Conservation (phyloP, 495 filamentous ascomycete genomes). For the Stereocaulon alpinum region DNA sequence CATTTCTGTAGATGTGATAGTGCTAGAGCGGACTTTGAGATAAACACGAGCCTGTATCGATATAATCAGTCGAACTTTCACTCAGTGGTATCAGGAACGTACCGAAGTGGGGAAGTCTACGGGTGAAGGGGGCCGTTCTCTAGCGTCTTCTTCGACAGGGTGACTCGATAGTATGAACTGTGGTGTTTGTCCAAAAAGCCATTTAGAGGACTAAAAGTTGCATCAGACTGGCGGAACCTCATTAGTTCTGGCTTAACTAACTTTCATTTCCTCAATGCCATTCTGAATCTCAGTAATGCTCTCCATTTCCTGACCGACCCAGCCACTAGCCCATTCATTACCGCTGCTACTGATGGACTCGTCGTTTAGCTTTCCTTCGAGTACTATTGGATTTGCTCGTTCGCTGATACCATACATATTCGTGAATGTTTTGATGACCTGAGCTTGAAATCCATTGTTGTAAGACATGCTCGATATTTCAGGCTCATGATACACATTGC, state of each 20-base stretch:
- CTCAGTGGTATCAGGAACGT: neutral
- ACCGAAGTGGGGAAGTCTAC: conserved; percentile 13
- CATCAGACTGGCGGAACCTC: conserved; percentile 15
- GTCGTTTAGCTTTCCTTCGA: conserved; percentile 22
- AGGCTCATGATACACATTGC: conserved; percentile 54
- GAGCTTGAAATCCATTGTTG: conserved; percentile 29
- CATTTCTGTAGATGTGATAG: conserved; percentile 32
- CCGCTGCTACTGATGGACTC: conserved; percentile 23
- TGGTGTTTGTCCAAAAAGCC: conserved; percentile 78
- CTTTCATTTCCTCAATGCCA: conserved; percentile 53
- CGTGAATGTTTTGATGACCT: conserved; percentile 30
- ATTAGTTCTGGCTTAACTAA: conserved; percentile 19
- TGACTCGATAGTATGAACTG: conserved; percentile 65
- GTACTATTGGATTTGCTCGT: neutral
- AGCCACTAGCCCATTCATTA: conserved; percentile 34
- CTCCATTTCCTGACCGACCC: conserved; percentile 39
- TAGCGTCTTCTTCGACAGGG: conserved; percentile 18
- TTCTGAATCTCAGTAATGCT: conserved; percentile 42
- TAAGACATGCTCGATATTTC: conserved; percentile 7
- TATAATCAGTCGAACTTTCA: conserved; percentile 8
- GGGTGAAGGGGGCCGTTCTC: conserved; percentile 17
- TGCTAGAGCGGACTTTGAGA: conserved; percentile 19
- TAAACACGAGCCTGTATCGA: conserved; percentile 22
- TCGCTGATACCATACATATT: conserved; percentile 27
- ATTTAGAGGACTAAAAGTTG: conserved; percentile 48